Evolutionary conservation across 495 filamentous ascomycete species (phyloP), one percentile per base, ranked within the genome.

Genomic region (Penicillium riverlandense): DNA sequence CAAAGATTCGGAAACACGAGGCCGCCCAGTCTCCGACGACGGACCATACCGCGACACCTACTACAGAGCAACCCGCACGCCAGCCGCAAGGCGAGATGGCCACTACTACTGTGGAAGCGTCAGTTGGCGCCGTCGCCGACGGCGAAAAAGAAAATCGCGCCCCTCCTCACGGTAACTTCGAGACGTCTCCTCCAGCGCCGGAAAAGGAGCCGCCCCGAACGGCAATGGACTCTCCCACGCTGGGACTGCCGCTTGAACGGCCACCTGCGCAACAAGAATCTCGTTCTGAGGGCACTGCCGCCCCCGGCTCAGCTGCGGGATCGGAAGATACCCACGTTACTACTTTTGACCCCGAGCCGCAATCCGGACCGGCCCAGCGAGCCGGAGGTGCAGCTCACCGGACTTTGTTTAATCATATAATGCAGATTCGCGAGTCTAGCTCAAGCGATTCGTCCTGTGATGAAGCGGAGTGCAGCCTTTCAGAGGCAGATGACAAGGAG

Each of bases 261-360:
- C 47, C 43, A 16, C 46, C 58, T 15, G 32, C 30, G 33, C 38
- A 47, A 29, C 54, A 66, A 36, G 63, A 70, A 40, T 63, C 71
- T 31, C 67, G 75, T 39, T 52, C 60, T 34, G 77, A 73, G 11
- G 69, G 75, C 7, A 40, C 38, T 30, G 50, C 75, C 12, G 76
- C 52, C 28, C 68, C 70, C 16, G 40, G 49, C 2, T 72, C 70
- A 7, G 61, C 66, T 4, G 55, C 64, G 8, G 59, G 49, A 15
- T 73, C 85, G 8, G 66, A 58, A n/a, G 76, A 72, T 7, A 75
- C 77, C 13, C 78, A 75, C 38, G 73, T 74, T n/a, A 86, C 80
- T 7, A 74, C 79, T 46, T 84, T 88, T 51, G 85, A 88, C 44
- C 74, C 71, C 29, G 85, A 88, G 40, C 78, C 79, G 34, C 84